phyloP scores from a whole-genome alignment of 768 basidiomycete genomes.

The Leucocoprinus leucothites region DNA sequence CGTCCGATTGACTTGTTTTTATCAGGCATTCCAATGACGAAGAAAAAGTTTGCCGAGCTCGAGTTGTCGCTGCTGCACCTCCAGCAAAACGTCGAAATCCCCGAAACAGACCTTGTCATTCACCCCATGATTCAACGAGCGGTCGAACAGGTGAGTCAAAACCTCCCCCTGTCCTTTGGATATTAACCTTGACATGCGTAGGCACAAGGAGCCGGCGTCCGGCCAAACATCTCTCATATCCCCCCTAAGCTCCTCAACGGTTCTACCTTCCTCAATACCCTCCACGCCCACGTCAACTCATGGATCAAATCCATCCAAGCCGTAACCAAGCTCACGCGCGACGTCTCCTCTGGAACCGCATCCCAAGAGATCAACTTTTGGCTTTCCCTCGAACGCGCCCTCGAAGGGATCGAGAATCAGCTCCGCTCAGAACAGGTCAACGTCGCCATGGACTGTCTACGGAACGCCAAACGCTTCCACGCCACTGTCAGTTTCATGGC shows the following conservation, averaged over 20 bases:
- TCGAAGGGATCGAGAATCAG: conserved; percentile 92
- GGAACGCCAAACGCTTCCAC: conserved; percentile 95
- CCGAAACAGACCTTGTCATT: conserved; percentile 89
- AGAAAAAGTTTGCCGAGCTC: conserved; percentile 98
- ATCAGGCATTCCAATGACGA: conserved; percentile 90
- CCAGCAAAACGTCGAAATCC: conserved; percentile 99
- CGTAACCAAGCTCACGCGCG: conserved; percentile 92
- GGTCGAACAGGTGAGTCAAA: conserved; percentile 62
- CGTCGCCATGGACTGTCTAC: conserved; percentile 89
- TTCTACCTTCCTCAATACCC: conserved; percentile 86
- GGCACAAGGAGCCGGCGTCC: conserved; percentile 50
- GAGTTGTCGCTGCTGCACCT: conserved; percentile 92
- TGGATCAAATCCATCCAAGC: conserved; percentile 99
- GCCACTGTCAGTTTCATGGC: conserved; percentile 98
- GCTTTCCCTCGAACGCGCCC: conserved; percentile 89
- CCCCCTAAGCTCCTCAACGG: conserved; percentile 77
- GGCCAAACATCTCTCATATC: conserved; percentile 74
- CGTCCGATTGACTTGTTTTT: neutral
- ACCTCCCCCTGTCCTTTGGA: neutral
- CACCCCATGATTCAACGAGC: conserved; percentile 88
- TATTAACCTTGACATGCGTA: conserved; percentile 10
- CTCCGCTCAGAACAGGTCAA: conserved; percentile 88
- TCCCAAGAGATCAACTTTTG: conserved; percentile 99
- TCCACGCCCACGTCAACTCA: conserved; percentile 90
- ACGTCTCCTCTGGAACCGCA: conserved; percentile 92